Conservation (phyloP, 768 basidiomycete genomes). For the Galerina marginata region DNA sequence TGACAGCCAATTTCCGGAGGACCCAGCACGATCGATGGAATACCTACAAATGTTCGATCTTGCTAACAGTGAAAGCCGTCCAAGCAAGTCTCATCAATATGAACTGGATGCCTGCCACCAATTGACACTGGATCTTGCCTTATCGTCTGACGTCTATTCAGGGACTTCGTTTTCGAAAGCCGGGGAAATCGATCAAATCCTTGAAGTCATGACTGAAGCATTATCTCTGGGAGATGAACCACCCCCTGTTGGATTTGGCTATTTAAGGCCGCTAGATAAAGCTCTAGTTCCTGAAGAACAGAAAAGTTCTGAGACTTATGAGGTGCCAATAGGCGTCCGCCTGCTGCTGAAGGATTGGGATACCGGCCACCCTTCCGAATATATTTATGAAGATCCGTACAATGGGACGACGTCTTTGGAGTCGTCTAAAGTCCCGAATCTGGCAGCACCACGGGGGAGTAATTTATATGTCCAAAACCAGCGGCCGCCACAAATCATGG, state of each 20-base stretch:
- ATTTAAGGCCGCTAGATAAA: slow-evolving; percentile 55
- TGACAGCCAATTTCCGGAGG: slow-evolving; percentile 40
- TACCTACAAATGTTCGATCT: slow-evolving; percentile 52
- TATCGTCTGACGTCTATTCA: slow-evolving; percentile 65
- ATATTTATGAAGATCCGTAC: slow-evolving; percentile 63
- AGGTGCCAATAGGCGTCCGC: slow-evolving; percentile 58
- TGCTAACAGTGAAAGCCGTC: slow-evolving; percentile 37
- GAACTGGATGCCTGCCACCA: slow-evolving; percentile 65
- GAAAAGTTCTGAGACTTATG: slow-evolving; percentile 10
- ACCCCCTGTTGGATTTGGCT: slow-evolving; percentile 66
- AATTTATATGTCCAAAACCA: slow-evolving; percentile 11
- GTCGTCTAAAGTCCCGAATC: neutral
- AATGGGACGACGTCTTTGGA: slow-evolving; percentile 17
- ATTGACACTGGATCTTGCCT: slow-evolving; percentile 63
- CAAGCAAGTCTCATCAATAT: slow-evolving; percentile 45
- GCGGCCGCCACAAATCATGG: slow-evolving; percentile 18
- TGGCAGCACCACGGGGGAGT: neutral
- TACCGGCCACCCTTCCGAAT: slow-evolving; percentile 56
- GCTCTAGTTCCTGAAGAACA: slow-evolving; percentile 28
- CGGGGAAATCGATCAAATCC: slow-evolving; percentile 31
- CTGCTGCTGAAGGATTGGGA: slow-evolving; percentile 75
- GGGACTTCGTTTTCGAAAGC: slow-evolving; percentile 41
- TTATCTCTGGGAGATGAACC: slow-evolving; percentile 61
- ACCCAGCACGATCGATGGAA: slow-evolving; percentile 41
- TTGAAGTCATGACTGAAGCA: slow-evolving; percentile 65